Conservation (phyloP, 805 yeast species). For the Henningerozyma blattae region DNA sequence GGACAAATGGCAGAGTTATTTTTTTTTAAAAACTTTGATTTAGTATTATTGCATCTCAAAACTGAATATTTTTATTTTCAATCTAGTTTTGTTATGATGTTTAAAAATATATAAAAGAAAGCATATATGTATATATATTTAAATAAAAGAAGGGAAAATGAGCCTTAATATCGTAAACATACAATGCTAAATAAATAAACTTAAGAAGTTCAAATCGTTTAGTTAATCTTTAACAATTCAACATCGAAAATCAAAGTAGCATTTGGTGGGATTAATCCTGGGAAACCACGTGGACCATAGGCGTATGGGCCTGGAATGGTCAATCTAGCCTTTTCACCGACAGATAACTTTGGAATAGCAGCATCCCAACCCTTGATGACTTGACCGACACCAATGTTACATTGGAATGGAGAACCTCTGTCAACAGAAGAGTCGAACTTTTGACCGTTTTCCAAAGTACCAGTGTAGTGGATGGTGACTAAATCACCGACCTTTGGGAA, state of each 20-base stretch:
- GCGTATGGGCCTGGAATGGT: constrained; percentile 91
- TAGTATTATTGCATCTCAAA: too few species aligned
- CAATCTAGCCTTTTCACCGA: constrained; percentile 86
- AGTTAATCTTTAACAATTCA: constrained; percentile 44
- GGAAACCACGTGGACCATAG: constrained; percentile 91
- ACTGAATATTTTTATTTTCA: too few species aligned
- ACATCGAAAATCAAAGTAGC: constrained; percentile 85
- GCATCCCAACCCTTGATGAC: constrained; percentile 96
- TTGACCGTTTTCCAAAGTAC: constrained; percentile 90
- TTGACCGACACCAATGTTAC: constrained; percentile 89
- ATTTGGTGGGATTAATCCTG: constrained; percentile 93
- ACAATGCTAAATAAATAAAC: too few species aligned
- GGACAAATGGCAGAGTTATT: too few species aligned
- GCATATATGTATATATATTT: neutral
- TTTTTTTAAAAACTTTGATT: too few species aligned
- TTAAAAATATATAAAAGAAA: neutral
- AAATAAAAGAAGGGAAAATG: neutral
- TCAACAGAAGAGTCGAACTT: constrained; percentile 92
- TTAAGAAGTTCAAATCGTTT: constrained; percentile 3
- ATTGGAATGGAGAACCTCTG: constrained; percentile 92
- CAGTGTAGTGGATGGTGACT: constrained; percentile 91
- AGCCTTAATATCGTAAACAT: neutral
- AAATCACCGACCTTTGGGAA: constrained; percentile 82
- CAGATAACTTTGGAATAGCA: constrained; percentile 82
- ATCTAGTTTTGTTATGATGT: too few species aligned